Evolutionary conservation across 2,329 filamentous ascomycete species (phyloP).

Genomic region (Pseudogymnoascus sp.): DNA sequence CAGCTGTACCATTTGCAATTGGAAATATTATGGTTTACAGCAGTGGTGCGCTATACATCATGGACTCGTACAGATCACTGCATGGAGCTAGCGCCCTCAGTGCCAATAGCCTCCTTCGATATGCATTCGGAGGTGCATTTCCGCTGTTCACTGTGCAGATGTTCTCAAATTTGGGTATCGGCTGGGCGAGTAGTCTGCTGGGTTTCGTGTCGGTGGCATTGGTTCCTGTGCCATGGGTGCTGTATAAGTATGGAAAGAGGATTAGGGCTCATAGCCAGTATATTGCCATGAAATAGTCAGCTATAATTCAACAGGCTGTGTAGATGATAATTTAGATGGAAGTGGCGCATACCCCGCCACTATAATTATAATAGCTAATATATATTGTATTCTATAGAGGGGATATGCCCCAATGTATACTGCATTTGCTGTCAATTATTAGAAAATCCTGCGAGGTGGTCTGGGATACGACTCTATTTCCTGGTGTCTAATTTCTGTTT

Average conservation of each 20-base stretch:
- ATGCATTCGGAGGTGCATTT: conserved; percentile 2
- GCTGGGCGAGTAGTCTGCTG: conserved; percentile 31
- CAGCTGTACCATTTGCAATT: conserved; percentile 7
- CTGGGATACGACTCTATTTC: too few species aligned
- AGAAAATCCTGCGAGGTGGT: background rate
- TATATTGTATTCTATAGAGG: background rate
- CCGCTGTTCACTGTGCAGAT: conserved; percentile 15
- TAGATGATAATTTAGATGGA: background rate
- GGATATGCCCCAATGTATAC: background rate
- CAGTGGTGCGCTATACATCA: conserved; percentile 7
- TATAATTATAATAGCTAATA: background rate
- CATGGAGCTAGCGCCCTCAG: conserved; percentile 7
- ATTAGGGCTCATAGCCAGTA: conserved; percentile 19
- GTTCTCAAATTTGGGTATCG: conserved; percentile 29
- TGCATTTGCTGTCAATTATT: background rate
- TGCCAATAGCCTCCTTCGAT: conserved; percentile 10
- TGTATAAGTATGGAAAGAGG: conserved; percentile 29
- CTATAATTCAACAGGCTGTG: background rate
- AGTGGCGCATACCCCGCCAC: background rate
- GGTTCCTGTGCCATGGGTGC: conserved; percentile 34
- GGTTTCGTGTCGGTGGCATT: conserved; percentile 30
- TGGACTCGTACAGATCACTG: conserved; percentile 8
- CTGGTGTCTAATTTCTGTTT: too few species aligned
- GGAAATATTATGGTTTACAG: conserved; percentile 31
- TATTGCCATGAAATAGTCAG: background rate